Evolutionary conservation across 352 stramenopile species (phyloP), one percentile per base, ranked within the genome.

Genomic region (Pythium myriotylum): DNA sequence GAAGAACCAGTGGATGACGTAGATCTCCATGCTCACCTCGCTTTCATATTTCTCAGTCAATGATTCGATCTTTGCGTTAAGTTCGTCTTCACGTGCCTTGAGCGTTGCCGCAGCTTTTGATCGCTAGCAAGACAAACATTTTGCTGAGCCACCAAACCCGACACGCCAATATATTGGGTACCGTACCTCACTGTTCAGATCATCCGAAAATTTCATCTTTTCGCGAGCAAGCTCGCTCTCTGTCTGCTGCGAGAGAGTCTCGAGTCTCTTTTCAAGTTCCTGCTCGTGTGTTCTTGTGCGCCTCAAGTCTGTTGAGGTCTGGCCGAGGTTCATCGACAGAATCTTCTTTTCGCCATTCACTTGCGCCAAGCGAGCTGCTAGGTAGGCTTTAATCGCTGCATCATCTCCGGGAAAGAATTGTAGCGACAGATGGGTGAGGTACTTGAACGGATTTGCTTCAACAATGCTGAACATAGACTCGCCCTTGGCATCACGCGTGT

Each of bases 361-460:
- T 59, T 98, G 91, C n/a, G 80, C 77, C 32, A 98, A 77, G 1
- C 94, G 68, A 17, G 86, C 79, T 4, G 94, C 92, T 17, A 98
- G 68, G 65, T 98, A 98, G 33, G 82, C 64, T 62, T 98, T 98
- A 63, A 98, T 91, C 4, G 79, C 73, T 1, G 76, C 73, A 65
- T 98, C 94, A 52, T 97, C 84, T 23, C 90, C 91, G 3, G 87
- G 78, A 23, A 74, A 70, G 59, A 98, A 97, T 40, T 77, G 68
- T 16, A 98, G 73, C 39, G 86, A 96, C 14, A 98, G 70, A 59
- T 98, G 94, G 47, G 90, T 98, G 57, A 98, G 64, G 64, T 97
- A 86, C 76, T 98, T 98, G 79, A 98, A 98, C 22, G 68, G 82
- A 52, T 97, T 98, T 20, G 92, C 96, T 76, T 98, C 94, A 40